Conservation (phyloP, 768 basidiomycete genomes). For the Mrakia gelida region DNA sequence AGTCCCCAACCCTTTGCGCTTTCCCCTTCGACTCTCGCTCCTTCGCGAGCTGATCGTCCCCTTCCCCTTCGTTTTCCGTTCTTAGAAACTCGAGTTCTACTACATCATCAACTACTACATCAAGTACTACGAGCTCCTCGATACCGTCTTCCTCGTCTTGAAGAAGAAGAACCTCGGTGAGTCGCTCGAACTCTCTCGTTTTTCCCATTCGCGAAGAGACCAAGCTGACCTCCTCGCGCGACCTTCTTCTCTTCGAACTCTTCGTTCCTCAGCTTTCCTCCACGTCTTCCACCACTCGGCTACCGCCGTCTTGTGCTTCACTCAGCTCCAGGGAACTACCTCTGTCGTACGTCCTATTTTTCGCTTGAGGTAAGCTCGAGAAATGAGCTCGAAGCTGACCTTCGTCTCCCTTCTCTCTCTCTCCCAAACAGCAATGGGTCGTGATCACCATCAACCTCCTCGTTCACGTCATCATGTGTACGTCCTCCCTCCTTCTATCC, state of each 20-base stretch:
- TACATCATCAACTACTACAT: slow-evolving; percentile 99
- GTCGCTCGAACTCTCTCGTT: slow-evolving; percentile 37
- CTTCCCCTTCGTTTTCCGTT: not conserved
- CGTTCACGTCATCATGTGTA: slow-evolving; percentile 95
- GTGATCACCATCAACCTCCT: slow-evolving; percentile 83
- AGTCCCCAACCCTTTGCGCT: not conserved
- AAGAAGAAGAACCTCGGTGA: slow-evolving; percentile 97
- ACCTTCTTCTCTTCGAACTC: not conserved
- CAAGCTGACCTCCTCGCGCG: not conserved
- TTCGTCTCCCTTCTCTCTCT: slow-evolving; percentile 16
- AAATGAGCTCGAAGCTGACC: slow-evolving; percentile 14
- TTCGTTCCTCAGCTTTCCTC: slow-evolving; percentile 68
- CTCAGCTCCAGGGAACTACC: slow-evolving; percentile 89
- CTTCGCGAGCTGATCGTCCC: not conserved
- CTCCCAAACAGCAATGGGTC: slow-evolving; percentile 73
- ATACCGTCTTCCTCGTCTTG: slow-evolving; percentile 92
- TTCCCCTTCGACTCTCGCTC: not conserved
- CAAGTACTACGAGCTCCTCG: slow-evolving; percentile 93
- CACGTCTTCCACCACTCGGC: slow-evolving; percentile 99
- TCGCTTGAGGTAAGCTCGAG: not conserved
- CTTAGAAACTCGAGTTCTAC: slow-evolving; percentile 83
- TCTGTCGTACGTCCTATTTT: slow-evolving; percentile 64
- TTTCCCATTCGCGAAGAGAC: not conserved
- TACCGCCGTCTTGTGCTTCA: slow-evolving; percentile 89
- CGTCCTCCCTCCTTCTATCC: slow-evolving; percentile 46